These are phyloP conservation scores for Mortierella polycephala DNA, from an alignment of 371 early-diverging fungal genomes.

Conservation along the genomic window DNA sequence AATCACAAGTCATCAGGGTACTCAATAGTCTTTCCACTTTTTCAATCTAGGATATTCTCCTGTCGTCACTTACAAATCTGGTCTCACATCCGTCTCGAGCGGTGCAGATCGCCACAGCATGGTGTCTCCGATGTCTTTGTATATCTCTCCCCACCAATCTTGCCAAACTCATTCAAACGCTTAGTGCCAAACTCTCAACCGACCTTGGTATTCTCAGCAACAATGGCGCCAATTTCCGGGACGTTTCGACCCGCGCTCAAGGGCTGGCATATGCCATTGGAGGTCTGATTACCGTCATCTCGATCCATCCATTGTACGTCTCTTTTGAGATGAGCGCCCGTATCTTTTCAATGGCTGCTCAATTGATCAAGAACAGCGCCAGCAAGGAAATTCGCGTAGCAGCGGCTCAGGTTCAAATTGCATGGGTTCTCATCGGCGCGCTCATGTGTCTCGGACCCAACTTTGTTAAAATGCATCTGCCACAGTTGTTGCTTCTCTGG, in stretches of 20 bases:
- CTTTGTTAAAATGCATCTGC: constrained; percentile 82
- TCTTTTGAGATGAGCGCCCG: constrained; percentile 81
- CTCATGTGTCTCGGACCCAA: constrained; percentile 86
- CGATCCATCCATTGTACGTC: constrained; percentile 74
- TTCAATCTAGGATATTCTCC: constrained; percentile 62
- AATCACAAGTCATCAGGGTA: too few relatives aligned
- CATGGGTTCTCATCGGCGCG: constrained; percentile 83
- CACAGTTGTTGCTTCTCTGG: constrained; percentile 82
- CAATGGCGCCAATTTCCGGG: constrained; percentile 59
- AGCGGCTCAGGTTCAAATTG: constrained; percentile 77
- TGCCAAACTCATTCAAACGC: constrained; percentile 67
- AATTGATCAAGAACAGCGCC: constrained; percentile 72
- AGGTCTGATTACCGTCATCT: constrained; percentile 78
- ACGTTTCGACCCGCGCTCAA: constrained; percentile 65
- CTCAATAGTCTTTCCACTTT: too few relatives aligned
- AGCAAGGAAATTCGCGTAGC: constrained; percentile 71
- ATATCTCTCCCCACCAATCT: constrained; percentile 73
- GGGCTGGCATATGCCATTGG: constrained; percentile 77
- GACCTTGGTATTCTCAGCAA: constrained; percentile 61
- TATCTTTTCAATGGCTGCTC: constrained; percentile 80
- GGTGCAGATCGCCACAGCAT: constrained; percentile 81
- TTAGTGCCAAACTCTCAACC: constrained; percentile 69
- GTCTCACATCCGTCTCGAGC: constrained; percentile 76
- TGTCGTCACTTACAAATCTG: constrained; percentile 73
- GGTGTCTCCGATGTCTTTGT: constrained; percentile 78